phyloP scores from a whole-genome alignment of 345 rosid species.

The Gynandropsis gynandra region DNA sequence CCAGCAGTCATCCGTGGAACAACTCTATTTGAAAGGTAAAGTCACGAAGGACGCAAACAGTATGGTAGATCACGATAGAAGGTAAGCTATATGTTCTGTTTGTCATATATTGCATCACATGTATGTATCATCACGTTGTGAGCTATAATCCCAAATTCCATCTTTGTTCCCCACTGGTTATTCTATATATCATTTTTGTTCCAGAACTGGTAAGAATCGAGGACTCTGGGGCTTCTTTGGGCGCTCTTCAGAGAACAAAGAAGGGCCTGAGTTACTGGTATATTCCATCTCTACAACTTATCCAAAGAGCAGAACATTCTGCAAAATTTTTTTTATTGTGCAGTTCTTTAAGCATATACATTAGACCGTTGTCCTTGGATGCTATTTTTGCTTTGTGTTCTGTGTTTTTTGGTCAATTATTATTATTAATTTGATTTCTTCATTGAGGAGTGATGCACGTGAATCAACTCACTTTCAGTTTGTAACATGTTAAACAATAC shows the following conservation, averaged over 20 bases:
- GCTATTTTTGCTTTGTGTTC: not conserved
- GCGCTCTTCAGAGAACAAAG: slow-evolving; percentile 34
- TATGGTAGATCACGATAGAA: slow-evolving; percentile 38
- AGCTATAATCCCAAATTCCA: too few relatives aligned
- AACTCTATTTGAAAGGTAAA: slow-evolving; percentile 39
- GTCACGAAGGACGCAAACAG: slow-evolving; percentile 25
- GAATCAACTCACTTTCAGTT: slow-evolving; percentile 15
- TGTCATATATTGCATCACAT: slow-evolving; percentile 1
- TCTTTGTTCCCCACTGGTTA: slow-evolving; percentile 18
- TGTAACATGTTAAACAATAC: slow-evolving; percentile 12
- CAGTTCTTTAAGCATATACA: not conserved
- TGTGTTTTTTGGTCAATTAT: slow-evolving; percentile 4
- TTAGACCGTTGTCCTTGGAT: not conserved
- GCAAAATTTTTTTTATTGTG: not conserved
- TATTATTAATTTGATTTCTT: slow-evolving; percentile 5
- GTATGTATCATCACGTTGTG: too few relatives aligned
- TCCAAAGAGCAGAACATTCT: slow-evolving; percentile 9
- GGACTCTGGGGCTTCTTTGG: slow-evolving; percentile 56
- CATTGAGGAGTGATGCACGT: slow-evolving; percentile 11
- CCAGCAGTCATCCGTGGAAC: slow-evolving; percentile 36
- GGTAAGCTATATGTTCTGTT: slow-evolving; percentile 32
- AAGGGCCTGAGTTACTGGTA: slow-evolving; percentile 33
- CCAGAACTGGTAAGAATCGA: slow-evolving; percentile 37
- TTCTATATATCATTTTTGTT: slow-evolving; percentile 9
- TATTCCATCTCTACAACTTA: slow-evolving; percentile 8